Evolutionary conservation across 345 rosid species (phyloP).

Genomic region (Corchorus olitorius): DNA sequence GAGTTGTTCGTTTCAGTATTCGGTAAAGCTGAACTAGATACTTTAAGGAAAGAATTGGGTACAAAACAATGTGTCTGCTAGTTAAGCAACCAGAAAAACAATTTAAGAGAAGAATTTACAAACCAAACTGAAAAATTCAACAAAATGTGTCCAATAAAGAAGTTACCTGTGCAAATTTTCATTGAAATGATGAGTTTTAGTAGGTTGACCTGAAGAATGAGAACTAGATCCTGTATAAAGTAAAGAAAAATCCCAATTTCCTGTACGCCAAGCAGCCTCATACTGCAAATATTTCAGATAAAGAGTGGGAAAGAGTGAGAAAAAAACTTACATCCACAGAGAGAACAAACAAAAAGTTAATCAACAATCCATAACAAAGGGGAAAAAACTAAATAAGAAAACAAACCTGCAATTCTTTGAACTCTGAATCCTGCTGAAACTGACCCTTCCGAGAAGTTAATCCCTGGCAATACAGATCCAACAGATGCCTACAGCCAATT

Average conservation of each 20-base stretch:
- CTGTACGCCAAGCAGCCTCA: conserved; percentile 98
- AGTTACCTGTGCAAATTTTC: conserved; percentile 82
- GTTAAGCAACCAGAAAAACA: neutral
- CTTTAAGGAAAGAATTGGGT: neutral
- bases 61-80: neutral
- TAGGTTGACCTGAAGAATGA: conserved; percentile 41
- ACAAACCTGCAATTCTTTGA: conserved; percentile 85
- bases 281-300: conserved; percentile 53
- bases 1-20: neutral
- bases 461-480: conserved; percentile 88
- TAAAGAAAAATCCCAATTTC: conserved; percentile 94
- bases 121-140: neutral
- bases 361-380: neutral
- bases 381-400: conserved; percentile 2
- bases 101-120: neutral
- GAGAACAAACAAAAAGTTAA: conserved; percentile 2
- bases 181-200: conserved; percentile 61
- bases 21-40: neutral
- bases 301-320: neutral
- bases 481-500: conserved; percentile 85
- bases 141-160: neutral
- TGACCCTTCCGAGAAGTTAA: conserved; percentile 67
- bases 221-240: conserved; percentile 48
- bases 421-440: conserved; percentile 75
- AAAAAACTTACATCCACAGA: conserved; percentile 1